Evolutionary conservation across 305 asterid genomes (phyloP).

Genomic region (Fraxinus albicans): DNA sequence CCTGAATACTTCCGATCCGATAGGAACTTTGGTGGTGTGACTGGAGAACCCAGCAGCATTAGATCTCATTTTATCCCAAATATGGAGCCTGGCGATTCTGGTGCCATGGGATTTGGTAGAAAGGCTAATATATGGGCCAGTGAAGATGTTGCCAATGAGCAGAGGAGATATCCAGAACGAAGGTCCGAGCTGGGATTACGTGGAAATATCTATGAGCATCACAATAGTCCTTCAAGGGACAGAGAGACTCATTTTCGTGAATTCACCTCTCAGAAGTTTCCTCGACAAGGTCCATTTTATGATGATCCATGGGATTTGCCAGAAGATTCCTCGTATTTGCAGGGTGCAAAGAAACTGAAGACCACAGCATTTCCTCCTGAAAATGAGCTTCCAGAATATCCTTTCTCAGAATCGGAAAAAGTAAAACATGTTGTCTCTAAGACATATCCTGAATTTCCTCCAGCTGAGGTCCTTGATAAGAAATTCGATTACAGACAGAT

Average conservation of each 20-base stretch:
- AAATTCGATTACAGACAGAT: conserved; percentile 47
- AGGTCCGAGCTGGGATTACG: conserved; percentile 43
- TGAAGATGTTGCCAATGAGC: conserved; percentile 45
- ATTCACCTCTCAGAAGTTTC: conserved; percentile 50
- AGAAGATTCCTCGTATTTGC: conserved; percentile 68
- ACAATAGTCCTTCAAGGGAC: conserved; percentile 49
- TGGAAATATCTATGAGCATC: conserved; percentile 45
- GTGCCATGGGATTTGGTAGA: conserved; percentile 39
- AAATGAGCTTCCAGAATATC: conserved; percentile 78
- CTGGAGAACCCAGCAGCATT: conserved; percentile 39
- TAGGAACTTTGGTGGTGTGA: conserved; percentile 46
- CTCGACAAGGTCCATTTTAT: conserved; percentile 45
- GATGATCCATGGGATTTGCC: conserved; percentile 94
- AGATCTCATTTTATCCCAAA: conserved; percentile 57
- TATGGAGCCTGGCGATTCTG: conserved; percentile 44
- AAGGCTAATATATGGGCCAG: conserved; percentile 45
- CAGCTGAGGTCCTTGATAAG: conserved; percentile 40
- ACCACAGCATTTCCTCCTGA: conserved; percentile 44
- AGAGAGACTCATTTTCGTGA: conserved; percentile 46
- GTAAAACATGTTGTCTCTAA: conserved; percentile 40
- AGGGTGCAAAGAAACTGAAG: conserved; percentile 63
- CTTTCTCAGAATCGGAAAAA: conserved; percentile 63
- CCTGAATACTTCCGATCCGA: conserved; percentile 48
- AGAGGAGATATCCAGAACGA: conserved; percentile 45
- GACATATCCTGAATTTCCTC: conserved; percentile 39